These are phyloP conservation scores for Areca catechu DNA, from an alignment of 176 grass and related monocot genomes.

Conservation along the genomic window DNA sequence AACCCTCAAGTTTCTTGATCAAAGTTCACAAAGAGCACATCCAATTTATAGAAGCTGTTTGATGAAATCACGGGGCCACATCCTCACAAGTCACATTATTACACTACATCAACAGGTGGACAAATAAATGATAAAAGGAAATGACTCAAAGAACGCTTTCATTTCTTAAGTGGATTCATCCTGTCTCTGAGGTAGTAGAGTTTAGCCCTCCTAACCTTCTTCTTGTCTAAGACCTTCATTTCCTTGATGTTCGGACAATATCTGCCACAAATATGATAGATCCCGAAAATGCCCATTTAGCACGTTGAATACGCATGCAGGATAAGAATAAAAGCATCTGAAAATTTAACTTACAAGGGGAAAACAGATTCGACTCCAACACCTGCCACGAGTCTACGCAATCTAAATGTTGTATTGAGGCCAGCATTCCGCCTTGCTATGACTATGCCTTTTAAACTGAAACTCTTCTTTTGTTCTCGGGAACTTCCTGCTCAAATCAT, in stretches of 20 bases:
- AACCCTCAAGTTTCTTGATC: too few species aligned
- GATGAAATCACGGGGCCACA: too few species aligned
- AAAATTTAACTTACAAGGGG: conserved; percentile 63
- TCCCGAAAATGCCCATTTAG: too few species aligned
- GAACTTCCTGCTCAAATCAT: conserved; percentile 59
- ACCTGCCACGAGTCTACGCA: conserved; percentile 70
- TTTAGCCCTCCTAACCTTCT: conserved; percentile 79
- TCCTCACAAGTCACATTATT: too few species aligned
- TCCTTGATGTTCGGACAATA: conserved; percentile 84
- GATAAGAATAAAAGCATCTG: conserved; percentile 2
- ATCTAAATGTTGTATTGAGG: conserved; percentile 70
- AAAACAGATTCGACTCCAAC: conserved; percentile 73
- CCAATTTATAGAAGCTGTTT: too few species aligned
- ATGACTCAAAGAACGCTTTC: conserved; percentile 10
- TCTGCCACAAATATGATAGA: conserved; percentile 24
- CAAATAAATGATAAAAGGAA: background rate
- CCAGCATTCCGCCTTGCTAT: conserved; percentile 78
- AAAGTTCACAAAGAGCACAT: too few species aligned
- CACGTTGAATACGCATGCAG: conserved; percentile 17
- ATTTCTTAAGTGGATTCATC: conserved; percentile 80
- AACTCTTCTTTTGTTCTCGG: conserved; percentile 82
- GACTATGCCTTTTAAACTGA: conserved; percentile 75
- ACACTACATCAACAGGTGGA: too few species aligned
- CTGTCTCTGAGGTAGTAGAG: conserved; percentile 91
- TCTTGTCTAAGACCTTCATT: conserved; percentile 82